Conservation (phyloP, 2,329 filamentous ascomycete genomes). For the Didymella glomerata region DNA sequence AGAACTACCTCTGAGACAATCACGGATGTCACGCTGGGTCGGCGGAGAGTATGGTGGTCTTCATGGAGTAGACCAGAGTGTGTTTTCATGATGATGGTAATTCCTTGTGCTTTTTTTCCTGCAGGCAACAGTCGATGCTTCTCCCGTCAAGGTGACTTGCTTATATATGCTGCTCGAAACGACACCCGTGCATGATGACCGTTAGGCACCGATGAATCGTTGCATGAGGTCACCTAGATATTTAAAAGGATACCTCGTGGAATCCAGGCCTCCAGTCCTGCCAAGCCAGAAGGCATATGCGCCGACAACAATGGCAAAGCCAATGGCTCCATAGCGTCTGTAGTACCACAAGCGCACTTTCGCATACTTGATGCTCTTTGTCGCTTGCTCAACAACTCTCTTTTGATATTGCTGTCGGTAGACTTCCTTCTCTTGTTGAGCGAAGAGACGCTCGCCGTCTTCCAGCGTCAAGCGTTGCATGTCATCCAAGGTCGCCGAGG, state of each 20-base stretch:
- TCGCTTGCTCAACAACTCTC: constrained; percentile 55
- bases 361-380: constrained; percentile 50
- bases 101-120: neutral
- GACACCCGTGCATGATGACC: neutral
- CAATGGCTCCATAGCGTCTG: constrained; percentile 64
- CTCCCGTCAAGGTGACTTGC: neutral
- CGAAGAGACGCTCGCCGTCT: constrained; percentile 74
- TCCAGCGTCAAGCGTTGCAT: constrained; percentile 66
- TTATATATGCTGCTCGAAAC: neutral
- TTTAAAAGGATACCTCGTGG: constrained; percentile 23
- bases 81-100: neutral
- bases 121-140: neutral
- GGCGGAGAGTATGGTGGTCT: neutral
- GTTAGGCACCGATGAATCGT: constrained; percentile 19
- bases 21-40: neutral
- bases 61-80: neutral
- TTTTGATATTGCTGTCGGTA: constrained; percentile 65
- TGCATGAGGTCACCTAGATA: constrained; percentile 30
- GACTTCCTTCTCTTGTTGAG: constrained; percentile 76
- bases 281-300: constrained; percentile 50
- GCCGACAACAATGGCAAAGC: constrained; percentile 61
- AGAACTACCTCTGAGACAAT: neutral
- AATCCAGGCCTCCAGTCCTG: constrained; percentile 25
- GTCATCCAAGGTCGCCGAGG: constrained; percentile 64
- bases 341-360: constrained; percentile 68